Conservation (phyloP, 1,284 basidiomycete genomes). For the Cutaneotrichosporon sp. region DNA sequence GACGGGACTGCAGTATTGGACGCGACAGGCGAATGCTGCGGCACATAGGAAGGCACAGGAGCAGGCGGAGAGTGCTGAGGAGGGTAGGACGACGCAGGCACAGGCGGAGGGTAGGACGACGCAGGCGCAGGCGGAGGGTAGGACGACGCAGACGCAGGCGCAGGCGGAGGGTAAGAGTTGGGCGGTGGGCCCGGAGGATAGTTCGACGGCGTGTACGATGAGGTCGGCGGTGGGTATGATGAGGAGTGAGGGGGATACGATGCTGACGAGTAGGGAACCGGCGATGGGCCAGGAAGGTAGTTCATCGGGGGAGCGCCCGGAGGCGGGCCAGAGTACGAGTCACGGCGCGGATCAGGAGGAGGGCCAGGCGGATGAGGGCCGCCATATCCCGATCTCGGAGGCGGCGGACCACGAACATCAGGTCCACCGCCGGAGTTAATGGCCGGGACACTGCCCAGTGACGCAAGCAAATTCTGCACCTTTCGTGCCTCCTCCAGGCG, state of each 20-base stretch:
- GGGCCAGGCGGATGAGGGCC: conserved; percentile 5
- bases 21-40: conserved; percentile 33
- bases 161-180: conserved; percentile 3
- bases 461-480: conserved; percentile 39
- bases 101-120: background rate
- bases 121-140: conserved; percentile 11
- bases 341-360: conserved; percentile 5
- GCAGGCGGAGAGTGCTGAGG: conserved; percentile 14
- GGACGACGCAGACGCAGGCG: conserved; percentile 10
- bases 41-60: conserved; percentile 5
- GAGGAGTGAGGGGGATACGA: conserved; percentile 1
- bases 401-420: conserved; percentile 2
- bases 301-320: background rate
- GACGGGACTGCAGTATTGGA: conserved; percentile 57
- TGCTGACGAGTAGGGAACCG: conserved; percentile 4
- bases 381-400: background rate
- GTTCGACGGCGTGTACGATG: background rate
- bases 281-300: conserved; percentile 1
- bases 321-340: conserved; percentile 2
- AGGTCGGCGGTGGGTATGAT: conserved; percentile 8
- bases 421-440: conserved; percentile 5
- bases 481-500: conserved; percentile 43
- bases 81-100: conserved; percentile 9
- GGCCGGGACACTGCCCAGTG: conserved; percentile 26
- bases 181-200: conserved; percentile 8